Base-by-base conservation (phyloP, 2,329 filamentous ascomycete genomes). In the Aspergillus transmontanensis region DNA sequence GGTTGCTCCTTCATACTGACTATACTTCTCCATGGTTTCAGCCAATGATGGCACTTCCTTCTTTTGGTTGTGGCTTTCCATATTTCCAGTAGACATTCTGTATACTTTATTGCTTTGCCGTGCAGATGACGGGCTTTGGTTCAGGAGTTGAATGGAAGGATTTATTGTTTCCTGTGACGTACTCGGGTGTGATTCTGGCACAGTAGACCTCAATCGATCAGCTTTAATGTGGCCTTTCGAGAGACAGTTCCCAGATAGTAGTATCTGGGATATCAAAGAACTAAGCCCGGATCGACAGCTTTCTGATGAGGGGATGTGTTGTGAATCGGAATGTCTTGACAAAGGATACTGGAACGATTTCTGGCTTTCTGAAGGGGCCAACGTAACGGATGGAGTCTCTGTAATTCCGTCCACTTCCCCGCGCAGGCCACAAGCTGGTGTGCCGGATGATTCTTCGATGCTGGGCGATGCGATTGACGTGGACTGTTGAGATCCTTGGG, bases 1-100 rank as follows among this genome's bases (percentile, higher is more conserved):
- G 5, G 72, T 75, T 4, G 71, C 68, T 9, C 72, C 75, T 48
- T 72, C 66, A 46, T 72, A 63, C 54, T 76, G 67, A 56, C 68
- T 68, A 50, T 69, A 73, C 61, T 70, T 73, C 36, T 72, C 69
- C 64, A 73, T 66, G 23, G 64, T 64, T 9, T 71, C 68, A 12
- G 70, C 62, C 14, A 66, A 51, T 21, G 72, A 69, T 26, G 58
- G 57, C 26, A 39, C 56, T 19, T 60, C 62, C 30, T 66, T 66
- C 30, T 65, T 66, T 46, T 39, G 55, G n/a, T 30, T 61, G 53
- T 63, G 62, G 10, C 54, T 63, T n/a, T 72, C 69, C 74, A 75
- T 74, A 10, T 11, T 59, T 16, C 36, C 23, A 23, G 28, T 23
- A 30, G 50, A n/a, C 28, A 16, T 14, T 14, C n/a, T 48, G 11